A percentile compares a stretch with the other conserved stretches of the same genome.
phyloP scores from a whole-genome alignment of 1,284 basidiomycete genomes.

The Golubevia pallescens region DNA sequence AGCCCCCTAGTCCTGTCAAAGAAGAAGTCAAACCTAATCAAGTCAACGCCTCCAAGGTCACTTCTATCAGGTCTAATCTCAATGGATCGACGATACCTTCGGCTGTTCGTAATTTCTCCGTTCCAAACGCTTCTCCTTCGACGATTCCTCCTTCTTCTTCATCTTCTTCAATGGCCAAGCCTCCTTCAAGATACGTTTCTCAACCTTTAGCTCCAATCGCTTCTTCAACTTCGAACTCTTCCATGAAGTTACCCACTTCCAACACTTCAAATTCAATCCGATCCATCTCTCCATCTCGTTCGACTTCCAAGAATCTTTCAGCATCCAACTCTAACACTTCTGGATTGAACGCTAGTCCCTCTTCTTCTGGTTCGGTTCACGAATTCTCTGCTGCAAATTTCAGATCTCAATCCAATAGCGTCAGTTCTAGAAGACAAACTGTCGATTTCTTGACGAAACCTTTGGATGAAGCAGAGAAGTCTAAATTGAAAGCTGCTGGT shows the following conservation, averaged over 20 bases:
- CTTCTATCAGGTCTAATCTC: slow-evolving; percentile 17
- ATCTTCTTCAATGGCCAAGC: not conserved
- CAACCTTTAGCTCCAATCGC: not conserved
- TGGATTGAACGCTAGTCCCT: not conserved
- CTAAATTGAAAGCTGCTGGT: slow-evolving; percentile 7
- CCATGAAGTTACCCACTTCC: not conserved
- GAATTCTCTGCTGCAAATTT: slow-evolving; percentile 18
- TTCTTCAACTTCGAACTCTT: not conserved
- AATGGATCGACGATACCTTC: not conserved
- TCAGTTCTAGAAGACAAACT: slow-evolving; percentile 8
- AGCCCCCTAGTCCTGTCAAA: not conserved
- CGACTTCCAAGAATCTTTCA: not conserved
- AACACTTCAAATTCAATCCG: not conserved
- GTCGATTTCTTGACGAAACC: slow-evolving; percentile 12
- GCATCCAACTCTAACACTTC: not conserved
- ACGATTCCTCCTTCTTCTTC: not conserved
- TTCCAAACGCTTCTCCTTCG: not conserved
- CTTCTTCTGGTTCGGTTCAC: not conserved
- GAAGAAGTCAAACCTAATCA: slow-evolving; percentile 17
- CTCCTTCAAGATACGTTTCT: not conserved
- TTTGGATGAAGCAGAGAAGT: slow-evolving; percentile 10
- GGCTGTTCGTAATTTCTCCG: not conserved
- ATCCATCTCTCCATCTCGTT: not conserved
- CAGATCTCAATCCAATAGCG: slow-evolving; percentile 19
- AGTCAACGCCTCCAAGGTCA: slow-evolving; percentile 21